These are phyloP conservation scores for Gentiana straminea DNA, from an alignment of 257 asterid genomes.

Conservation along the genomic window DNA sequence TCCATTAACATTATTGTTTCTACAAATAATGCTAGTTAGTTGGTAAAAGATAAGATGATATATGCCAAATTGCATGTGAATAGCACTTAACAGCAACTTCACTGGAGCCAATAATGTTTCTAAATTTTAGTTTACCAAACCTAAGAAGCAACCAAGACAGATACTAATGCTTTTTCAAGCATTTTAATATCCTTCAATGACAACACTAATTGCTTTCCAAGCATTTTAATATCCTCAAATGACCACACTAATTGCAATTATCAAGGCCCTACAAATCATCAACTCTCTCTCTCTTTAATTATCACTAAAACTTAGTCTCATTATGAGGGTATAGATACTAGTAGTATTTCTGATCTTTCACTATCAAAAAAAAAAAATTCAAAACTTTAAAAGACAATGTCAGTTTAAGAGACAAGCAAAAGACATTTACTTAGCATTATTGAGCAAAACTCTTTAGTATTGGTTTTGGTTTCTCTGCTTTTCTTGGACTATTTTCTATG, in stretches of 20 bases:
- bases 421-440: neutral
- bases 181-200: slow-evolving; percentile 1
- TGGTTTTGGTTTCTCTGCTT: neutral
- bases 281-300: slow-evolving; percentile 1
- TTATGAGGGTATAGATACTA: neutral
- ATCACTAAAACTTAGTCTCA: neutral
- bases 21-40: too few relatives aligned
- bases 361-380: slow-evolving; percentile 1
- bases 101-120: slow-evolving; percentile 5
- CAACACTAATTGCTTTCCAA: slow-evolving; percentile 5
- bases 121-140: slow-evolving; percentile 5
- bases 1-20: too few relatives aligned
- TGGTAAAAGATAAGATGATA: slow-evolving; percentile 8
- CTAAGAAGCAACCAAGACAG: slow-evolving; percentile 20
- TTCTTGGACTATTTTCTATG: neutral
- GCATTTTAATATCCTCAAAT: slow-evolving; percentile 4
- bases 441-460: slow-evolving; percentile 5
- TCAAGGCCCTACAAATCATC: neutral
- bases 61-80: slow-evolving; percentile 13
- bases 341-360: slow-evolving; percentile 9
- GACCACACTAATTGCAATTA: neutral
- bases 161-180: neutral
- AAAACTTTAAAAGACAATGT: neutral
- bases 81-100: slow-evolving; percentile 11
- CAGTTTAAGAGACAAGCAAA: slow-evolving; percentile 3